Evolutionary conservation across 2,329 filamentous ascomycete species (phyloP), one percentile per base, ranked within the genome.

Genomic region (Colletotrichum cuscutae): DNA sequence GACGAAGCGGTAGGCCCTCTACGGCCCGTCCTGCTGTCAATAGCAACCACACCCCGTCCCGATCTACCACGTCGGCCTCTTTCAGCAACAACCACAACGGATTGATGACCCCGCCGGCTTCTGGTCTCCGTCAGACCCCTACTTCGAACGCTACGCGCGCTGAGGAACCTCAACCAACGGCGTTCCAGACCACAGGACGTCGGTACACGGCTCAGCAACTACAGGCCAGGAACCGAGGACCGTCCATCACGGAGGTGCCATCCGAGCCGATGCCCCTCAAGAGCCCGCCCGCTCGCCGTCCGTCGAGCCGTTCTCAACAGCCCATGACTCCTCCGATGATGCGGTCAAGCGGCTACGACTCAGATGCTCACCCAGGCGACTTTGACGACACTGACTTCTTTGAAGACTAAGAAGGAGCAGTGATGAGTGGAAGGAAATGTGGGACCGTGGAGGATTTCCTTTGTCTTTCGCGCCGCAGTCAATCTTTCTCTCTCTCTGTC

Each of bases 91-190:
- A 80, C 78, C 84, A 87, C 61, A 92, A 92, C 0, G 95, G 95
- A 1, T 89, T 98, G 26, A 88, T 98, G 86, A 98, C 96, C 1
- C 95, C 96, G n/a, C 96, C 95, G 5, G 91, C 93, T 35, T 95
- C 93, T 4, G 90, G 91, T 67, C 81, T 93, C 60, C 92, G 93
- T 56, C 90, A 90, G 76, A 90, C 88, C 3, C 88, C 90, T 0
- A 84, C 86, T 3, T 77, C 78, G 30, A 81, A 85, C 67, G 78
- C 86, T 3, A 77, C 78, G 32, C 81, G 84, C 66, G 78, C 79
- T 49, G 82, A 77, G 75, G 80, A 81, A 70, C 77, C 81, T 26
- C 90, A 91, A 75, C 89, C 90, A 4, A 91, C 90, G 0, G 90
- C 90, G 1, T 92, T 92, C 77, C 84, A 86, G 13, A 89, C 83